Conservation (phyloP, 345 rosid genomes). For the Rubroshorea leprosula region DNA sequence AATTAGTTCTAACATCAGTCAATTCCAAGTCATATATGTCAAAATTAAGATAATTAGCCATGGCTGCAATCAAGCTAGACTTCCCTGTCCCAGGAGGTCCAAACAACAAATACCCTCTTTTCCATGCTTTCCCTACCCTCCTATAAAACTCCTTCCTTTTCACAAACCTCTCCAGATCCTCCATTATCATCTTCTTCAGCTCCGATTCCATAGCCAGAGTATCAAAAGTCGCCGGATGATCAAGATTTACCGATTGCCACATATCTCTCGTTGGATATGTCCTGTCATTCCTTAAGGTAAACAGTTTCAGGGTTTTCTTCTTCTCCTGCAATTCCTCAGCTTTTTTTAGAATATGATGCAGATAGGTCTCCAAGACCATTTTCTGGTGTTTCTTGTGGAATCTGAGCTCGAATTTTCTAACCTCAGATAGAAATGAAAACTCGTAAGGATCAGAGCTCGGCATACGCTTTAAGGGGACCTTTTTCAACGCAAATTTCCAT, state of each 20-base stretch:
- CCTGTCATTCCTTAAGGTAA: conserved; percentile 17
- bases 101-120: conserved; percentile 25
- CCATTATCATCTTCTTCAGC: conserved; percentile 22
- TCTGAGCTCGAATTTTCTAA: conserved; percentile 20
- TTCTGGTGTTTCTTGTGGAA: conserved; percentile 33
- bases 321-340: conserved; percentile 14
- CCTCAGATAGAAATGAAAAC: neutral
- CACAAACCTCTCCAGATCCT: conserved; percentile 31
- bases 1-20: conserved; percentile 17
- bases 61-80: conserved; percentile 31
- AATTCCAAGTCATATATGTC: conserved; percentile 28
- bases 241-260: conserved; percentile 29
- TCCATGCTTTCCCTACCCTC: conserved; percentile 30
- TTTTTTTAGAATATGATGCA: conserved; percentile 20
- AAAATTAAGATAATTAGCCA: conserved; percentile 25
- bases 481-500: conserved; percentile 21
- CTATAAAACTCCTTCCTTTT: conserved; percentile 21
- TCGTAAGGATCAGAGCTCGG: neutral
- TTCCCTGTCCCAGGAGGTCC: conserved; percentile 30
- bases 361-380: conserved; percentile 20
- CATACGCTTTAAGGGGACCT: neutral
- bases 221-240: conserved; percentile 28
- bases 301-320: conserved; percentile 23
- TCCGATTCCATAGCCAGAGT: conserved; percentile 27
- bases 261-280: neutral